phyloP scores from a whole-genome alignment of 140 eudicot species.

The Oenanthe javanica region DNA sequence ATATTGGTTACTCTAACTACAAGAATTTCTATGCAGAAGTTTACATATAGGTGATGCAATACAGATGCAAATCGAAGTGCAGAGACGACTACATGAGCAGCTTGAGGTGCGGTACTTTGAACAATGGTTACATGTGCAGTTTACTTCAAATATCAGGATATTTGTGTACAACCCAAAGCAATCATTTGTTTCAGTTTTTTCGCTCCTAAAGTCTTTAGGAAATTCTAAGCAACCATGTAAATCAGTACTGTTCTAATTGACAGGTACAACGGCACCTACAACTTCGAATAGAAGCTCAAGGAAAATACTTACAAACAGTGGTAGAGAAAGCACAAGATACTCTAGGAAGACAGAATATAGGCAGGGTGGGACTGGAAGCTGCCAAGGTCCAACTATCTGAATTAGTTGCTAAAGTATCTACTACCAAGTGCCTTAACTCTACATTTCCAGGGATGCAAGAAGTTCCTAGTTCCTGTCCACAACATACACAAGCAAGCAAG shows the following conservation, averaged over 20 bases:
- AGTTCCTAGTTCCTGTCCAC: conserved; percentile 31
- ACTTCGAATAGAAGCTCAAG: conserved; percentile 91
- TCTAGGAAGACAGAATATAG: conserved; percentile 61
- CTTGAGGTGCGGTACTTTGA: conserved; percentile 50
- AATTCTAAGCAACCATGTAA: too few relatives aligned
- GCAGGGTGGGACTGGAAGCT: conserved; percentile 59
- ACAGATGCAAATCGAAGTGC: conserved; percentile 83
- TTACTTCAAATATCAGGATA: background rate
- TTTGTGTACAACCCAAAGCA: too few relatives aligned
- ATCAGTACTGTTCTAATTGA: conserved; percentile 3
- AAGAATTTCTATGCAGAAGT: conserved; percentile 30
- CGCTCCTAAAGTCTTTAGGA: too few relatives aligned
- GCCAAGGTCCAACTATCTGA: conserved; percentile 72
- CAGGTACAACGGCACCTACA: conserved; percentile 89
- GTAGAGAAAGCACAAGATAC: conserved; percentile 86
- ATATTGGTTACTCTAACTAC: background rate
- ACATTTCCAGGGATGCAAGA: conserved; percentile 17
- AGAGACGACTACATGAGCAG: conserved; percentile 67
- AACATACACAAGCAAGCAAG: conserved; percentile 43
- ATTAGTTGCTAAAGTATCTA: conserved; percentile 71
- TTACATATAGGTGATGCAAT: conserved; percentile 63
- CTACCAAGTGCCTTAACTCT: conserved; percentile 18
- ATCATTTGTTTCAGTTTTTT: too few relatives aligned
- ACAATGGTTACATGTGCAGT: background rate
- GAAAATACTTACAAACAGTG: conserved; percentile 72